These are phyloP conservation scores for Colletotrichum sansevieriae DNA, from an alignment of 2,329 filamentous ascomycete genomes.

Conservation along the genomic window DNA sequence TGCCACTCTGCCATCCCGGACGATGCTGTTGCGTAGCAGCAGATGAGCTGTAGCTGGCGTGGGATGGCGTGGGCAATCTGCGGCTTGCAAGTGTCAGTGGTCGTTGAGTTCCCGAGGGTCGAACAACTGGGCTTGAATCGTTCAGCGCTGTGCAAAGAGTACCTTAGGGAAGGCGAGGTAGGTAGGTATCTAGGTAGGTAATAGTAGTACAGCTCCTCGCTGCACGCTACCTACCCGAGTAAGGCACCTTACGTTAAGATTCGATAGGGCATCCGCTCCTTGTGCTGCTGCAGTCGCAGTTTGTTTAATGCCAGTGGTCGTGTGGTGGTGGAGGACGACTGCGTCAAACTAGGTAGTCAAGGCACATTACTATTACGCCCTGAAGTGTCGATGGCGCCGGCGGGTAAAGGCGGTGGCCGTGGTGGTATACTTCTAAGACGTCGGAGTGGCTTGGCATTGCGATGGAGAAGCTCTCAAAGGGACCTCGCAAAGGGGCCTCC, in stretches of 20 bases:
- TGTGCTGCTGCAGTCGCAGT: constrained; percentile 1
- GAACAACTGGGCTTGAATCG: constrained; percentile 6
- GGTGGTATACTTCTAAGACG: constrained; percentile 9
- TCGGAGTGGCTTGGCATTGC: constrained; percentile 18
- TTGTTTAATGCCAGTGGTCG: constrained; percentile 29
- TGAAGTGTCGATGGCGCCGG: background rate
- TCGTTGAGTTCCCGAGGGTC: constrained; percentile 22
- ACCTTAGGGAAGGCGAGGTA: background rate
- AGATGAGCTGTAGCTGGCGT: constrained; percentile 23
- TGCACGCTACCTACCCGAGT: background rate
- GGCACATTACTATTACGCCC: background rate
- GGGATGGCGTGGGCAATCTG: constrained; percentile 15
- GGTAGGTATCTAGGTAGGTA: background rate
- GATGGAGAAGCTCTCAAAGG: constrained; percentile 12
- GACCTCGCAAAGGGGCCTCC: constrained; percentile 26
- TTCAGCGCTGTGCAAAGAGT: background rate
- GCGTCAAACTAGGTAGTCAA: background rate
- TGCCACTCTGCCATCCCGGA: constrained; percentile 21
- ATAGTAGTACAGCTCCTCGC: background rate
- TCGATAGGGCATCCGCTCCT: background rate
- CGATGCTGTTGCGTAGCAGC: constrained; percentile 5
- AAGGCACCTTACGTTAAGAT: background rate
- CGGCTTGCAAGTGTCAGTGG: constrained; percentile 20
- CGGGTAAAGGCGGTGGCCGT: constrained; percentile 14
- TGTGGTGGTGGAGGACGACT: constrained; percentile 11